Conservation (phyloP, 2,329 filamentous ascomycete species). For the Pseudogymnoascus sp. region DNA sequence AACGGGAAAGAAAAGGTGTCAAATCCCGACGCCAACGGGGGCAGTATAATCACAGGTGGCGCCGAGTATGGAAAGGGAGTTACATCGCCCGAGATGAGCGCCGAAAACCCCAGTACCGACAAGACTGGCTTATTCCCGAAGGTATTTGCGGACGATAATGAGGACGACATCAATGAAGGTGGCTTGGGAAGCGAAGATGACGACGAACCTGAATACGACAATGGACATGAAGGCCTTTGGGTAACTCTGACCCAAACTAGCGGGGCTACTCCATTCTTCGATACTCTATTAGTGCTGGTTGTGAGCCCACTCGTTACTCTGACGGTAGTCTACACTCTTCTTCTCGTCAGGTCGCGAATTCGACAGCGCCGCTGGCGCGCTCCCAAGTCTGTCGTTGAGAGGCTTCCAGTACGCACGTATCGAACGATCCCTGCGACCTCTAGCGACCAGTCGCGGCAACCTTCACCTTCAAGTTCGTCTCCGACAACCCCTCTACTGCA, state of each 20-base stretch:
- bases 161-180: constrained; percentile 23
- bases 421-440: constrained; percentile 65
- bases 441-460: constrained; percentile 49
- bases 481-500: constrained; percentile 76
- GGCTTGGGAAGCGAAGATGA: constrained; percentile 15
- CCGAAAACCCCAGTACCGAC: constrained; percentile 29
- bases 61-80: constrained; percentile 51
- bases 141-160: constrained; percentile 41
- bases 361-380: constrained; percentile 87
- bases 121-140: constrained; percentile 40
- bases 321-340: constrained; percentile 82
- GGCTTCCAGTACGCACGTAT: constrained; percentile 90
- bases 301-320: constrained; percentile 88
- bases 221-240: constrained; percentile 74
- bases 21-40: constrained; percentile 44
- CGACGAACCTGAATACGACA: constrained; percentile 19
- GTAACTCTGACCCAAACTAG: constrained; percentile 91
- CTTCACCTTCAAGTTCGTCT: constrained; percentile 59
- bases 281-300: constrained; percentile 93
- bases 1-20: constrained; percentile 28
- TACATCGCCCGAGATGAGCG: constrained; percentile 20
- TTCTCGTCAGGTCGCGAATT: constrained; percentile 82
- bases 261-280: constrained; percentile 87
- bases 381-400: constrained; percentile 93
- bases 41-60: constrained; percentile 64